Conservation (phyloP, 2,329 filamentous ascomycete genomes). For the Pyrenophora teres region DNA sequence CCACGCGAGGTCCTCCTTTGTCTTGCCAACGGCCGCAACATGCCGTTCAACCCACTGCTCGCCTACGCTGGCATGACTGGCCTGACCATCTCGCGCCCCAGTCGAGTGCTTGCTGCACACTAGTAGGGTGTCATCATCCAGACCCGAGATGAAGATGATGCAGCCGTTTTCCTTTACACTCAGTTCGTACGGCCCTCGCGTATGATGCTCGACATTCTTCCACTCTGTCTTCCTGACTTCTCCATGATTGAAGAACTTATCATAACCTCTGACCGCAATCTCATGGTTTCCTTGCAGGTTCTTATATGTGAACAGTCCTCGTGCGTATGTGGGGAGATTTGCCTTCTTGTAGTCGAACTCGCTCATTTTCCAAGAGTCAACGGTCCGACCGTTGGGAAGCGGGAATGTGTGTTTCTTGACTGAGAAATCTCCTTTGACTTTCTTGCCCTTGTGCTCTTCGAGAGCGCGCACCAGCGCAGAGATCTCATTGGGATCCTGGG, state of each 20-base stretch:
- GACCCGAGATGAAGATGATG: slow-evolving; percentile 93
- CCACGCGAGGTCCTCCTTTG: slow-evolving; percentile 74
- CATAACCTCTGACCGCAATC: slow-evolving; percentile 88
- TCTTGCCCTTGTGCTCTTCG: slow-evolving; percentile 59
- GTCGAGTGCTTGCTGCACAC: slow-evolving; percentile 99
- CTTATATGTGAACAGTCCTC: slow-evolving; percentile 88
- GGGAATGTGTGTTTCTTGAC: slow-evolving; percentile 81
- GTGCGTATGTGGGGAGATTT: slow-evolving; percentile 86
- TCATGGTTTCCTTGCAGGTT: slow-evolving; percentile 68
- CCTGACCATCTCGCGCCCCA: slow-evolving; percentile 72
- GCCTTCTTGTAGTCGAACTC: slow-evolving; percentile 95
- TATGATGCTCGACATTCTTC: slow-evolving; percentile 75
- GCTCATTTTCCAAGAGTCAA: slow-evolving; percentile 91
- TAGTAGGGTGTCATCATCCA: slow-evolving; percentile 85
- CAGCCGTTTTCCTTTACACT: slow-evolving; percentile 99
- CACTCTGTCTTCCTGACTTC: slow-evolving; percentile 84
- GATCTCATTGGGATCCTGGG: slow-evolving; percentile 73
- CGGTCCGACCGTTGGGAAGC: slow-evolving; percentile 67
- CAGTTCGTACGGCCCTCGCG: slow-evolving; percentile 87
- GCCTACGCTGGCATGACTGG: slow-evolving; percentile 84
- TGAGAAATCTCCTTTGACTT: slow-evolving; percentile 61
- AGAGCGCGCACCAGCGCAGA: slow-evolving; percentile 68
- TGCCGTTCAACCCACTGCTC: slow-evolving; percentile 83
- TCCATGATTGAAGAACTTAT: slow-evolving; percentile 97
- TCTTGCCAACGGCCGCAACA: slow-evolving; percentile 76